Evolutionary conservation across 2,329 filamentous ascomycete species (phyloP), one percentile per base, ranked within the genome.

Genomic region (Fusarium armeniacum): DNA sequence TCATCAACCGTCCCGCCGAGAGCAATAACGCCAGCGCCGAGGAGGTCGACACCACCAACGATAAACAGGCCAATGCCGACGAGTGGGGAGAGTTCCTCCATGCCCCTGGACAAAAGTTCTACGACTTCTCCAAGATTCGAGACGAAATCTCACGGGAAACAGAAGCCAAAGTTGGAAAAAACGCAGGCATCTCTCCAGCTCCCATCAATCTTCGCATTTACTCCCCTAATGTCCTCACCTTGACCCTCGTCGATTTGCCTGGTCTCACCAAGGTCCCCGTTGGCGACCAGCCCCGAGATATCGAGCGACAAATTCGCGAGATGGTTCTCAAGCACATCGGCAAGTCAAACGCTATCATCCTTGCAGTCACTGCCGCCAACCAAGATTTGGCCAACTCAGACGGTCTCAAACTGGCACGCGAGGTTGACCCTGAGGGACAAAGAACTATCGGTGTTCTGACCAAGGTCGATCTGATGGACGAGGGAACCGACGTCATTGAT

Each of bases 41-140:
- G 36, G 88, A 91, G 66, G 78, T 93, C 73, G 82, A 88, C 63
- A 84, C 85, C 62, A 90, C 88, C 58, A 89, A 87, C 72, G 96
- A 98, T 81, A 92, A 92, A 80, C 92, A 94, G 73, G 93, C 94
- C 76, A 99, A 99, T 81, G 81, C 88, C 22, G 94, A 98, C 78
- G 96, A 99, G 82, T 99, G 97, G 93, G 96, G 95, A 85, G 96
- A 99, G 85, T 99, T 99, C 82, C 86, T 99, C 70, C 96, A 99
- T 81, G 93, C 99, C 70, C 95, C 96, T 22, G 96, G 94, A 75
- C 93, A 98, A 83, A 98, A 98, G 83, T 98, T 97, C 85, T 90
- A 90, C 83, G 96, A 99, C 83, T 99, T 99, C 85, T 93, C 94
- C 85, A 97, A 98, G 86, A 97, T 99, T 77, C 90, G 96, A 76